These are phyloP conservation scores for Thielaviopsis populi DNA, from an alignment of 2,329 filamentous ascomycete genomes.

Conservation along the genomic window DNA sequence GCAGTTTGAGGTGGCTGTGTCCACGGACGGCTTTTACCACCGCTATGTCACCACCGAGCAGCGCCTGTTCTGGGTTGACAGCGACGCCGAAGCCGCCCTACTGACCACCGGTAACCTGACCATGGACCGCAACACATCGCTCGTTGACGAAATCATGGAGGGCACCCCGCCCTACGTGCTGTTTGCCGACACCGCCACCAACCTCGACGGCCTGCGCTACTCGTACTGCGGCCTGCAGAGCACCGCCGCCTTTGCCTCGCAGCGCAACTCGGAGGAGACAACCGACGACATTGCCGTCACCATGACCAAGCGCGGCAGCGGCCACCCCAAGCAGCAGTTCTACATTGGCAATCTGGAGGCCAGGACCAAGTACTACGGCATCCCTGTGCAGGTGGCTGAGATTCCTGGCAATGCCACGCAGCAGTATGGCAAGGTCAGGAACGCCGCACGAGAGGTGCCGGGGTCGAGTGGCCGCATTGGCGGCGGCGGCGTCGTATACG, in stretches of 20 bases:
- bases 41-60: slow-evolving; percentile 35
- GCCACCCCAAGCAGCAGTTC: slow-evolving; percentile 73
- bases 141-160: slow-evolving; percentile 28
- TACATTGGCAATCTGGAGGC: slow-evolving; percentile 61
- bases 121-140: slow-evolving; percentile 37
- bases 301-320: slow-evolving; percentile 54
- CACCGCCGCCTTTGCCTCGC: slow-evolving; percentile 47
- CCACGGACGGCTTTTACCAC: slow-evolving; percentile 66
- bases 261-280: slow-evolving; percentile 32
- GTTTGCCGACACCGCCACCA: slow-evolving; percentile 52
- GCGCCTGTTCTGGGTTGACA: slow-evolving; percentile 62
- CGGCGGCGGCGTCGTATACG: slow-evolving; percentile 65
- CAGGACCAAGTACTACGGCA: slow-evolving; percentile 56
- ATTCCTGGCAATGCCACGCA: slow-evolving; percentile 31
- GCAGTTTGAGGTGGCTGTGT: slow-evolving; percentile 69
- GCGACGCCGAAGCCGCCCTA: slow-evolving; percentile 63
- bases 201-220: slow-evolving; percentile 53
- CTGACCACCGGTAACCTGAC: slow-evolving; percentile 66
- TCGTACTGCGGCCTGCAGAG: slow-evolving; percentile 70
- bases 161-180: slow-evolving; percentile 52
- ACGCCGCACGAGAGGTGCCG: neutral
- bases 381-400: slow-evolving; percentile 49
- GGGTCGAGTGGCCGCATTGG: slow-evolving; percentile 31
- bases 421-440: slow-evolving; percentile 17
- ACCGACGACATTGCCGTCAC: slow-evolving; percentile 36